Base-by-base conservation (phyloP, 306 rosid genomes). In the Morella rubra region DNA sequence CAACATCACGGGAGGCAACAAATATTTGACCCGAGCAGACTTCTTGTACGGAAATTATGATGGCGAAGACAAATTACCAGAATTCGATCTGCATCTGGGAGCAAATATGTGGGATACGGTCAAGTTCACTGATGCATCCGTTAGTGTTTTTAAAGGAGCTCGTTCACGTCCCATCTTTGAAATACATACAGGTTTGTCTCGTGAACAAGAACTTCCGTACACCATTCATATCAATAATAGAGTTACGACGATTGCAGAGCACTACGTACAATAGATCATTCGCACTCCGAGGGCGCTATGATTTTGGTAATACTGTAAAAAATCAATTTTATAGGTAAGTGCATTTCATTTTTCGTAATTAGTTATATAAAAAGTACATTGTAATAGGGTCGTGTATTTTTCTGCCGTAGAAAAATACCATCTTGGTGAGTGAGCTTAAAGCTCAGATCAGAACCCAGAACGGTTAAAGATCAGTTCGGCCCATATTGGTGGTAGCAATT, bases 181-280 rank as follows among this genome's bases (percentile, higher is more conserved):
- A 80, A 22, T 73, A 75, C 44, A 45, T 86, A 12, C 44, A 70
- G 27, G 72, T 89, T 1, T 91, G 89, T 71, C 82, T 89, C 15
- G 82, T 89, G 0, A 86, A 84, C 37, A 80, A 73, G 10, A 81
- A 84, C 42, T 3, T 32, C 4, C 86, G 90, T 11, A 69, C 56
- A 1, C 91, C 97, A 20, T 89, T 72, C 58, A 79, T 89, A 27
- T 83, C 92, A 24, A 6, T 78, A 1, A 50, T 89, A 62, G 94
- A 84, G 64, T 73, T 90, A 6, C 78, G 90, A 19, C 80, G 7
- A 69, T 8, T 86, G n/a, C n/a, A n/a, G n/a, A n/a, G n/a, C n/a
- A n/a, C n/a, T n/a, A n/a, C n/a, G n/a, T n/a, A n/a, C n/a, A n/a
- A n/a, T n/a, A n/a, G n/a, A n/a, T n/a, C n/a, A n/a, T n/a, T n/a